phyloP scores from a whole-genome alignment of 805 yeast genomes.

The Komagataella mondaviorum region DNA sequence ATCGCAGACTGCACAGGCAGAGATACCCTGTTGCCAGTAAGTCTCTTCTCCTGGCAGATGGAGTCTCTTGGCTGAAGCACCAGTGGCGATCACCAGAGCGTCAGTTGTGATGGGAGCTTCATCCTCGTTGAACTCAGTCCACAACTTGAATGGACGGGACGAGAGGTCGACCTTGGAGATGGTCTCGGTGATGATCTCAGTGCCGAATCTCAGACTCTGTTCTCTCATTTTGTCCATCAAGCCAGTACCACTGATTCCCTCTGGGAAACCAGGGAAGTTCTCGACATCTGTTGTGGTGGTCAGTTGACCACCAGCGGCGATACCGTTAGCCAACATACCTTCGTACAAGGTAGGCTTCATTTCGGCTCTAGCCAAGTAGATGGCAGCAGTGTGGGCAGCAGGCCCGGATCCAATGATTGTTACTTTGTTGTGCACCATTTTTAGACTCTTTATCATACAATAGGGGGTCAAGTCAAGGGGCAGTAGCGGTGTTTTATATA shows the following conservation, averaged over 20 bases:
- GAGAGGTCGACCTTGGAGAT: constrained; percentile 85
- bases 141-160: constrained; percentile 83
- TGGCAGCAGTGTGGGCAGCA: constrained; percentile 98
- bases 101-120: constrained; percentile 85
- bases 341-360: constrained; percentile 87
- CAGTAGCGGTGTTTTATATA: background rate
- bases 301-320: constrained; percentile 98
- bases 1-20: constrained; percentile 99
- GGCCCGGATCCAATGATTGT: constrained; percentile 96
- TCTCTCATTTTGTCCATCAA: constrained; percentile 91
- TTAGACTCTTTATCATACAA: constrained; percentile 2
- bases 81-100: constrained; percentile 88
- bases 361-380: constrained; percentile 94
- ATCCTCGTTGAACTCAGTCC: constrained; percentile 95
- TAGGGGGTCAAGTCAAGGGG: background rate
- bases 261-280: constrained; percentile 98
- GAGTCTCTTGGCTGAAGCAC: constrained; percentile 96
- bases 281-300: constrained; percentile 98
- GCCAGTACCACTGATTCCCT: constrained; percentile 74
- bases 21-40: constrained; percentile 98
- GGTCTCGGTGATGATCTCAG: constrained; percentile 91
- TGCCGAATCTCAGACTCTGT: constrained; percentile 82
- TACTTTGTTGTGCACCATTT: constrained; percentile 75
- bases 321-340: constrained; percentile 94
- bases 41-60: constrained; percentile 90